Evolutionary conservation across 1,284 basidiomycete species (phyloP).

Genomic region (Retiboletus flavoniger): DNA sequence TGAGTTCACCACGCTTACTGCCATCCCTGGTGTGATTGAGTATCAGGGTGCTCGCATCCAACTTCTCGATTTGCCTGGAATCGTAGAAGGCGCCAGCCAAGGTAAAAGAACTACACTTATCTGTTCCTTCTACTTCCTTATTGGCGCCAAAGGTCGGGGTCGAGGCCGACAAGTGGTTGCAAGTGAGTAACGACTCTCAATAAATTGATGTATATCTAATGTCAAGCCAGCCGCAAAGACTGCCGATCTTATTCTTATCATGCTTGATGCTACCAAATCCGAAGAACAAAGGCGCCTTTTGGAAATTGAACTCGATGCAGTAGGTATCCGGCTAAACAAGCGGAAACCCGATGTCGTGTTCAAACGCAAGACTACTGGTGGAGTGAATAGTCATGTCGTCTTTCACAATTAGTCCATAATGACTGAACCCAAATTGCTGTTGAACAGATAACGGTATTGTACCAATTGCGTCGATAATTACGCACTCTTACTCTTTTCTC

Average conservation of each 20-base stretch:
- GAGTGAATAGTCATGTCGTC: conserved; percentile 53
- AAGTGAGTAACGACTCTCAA: conserved; percentile 42
- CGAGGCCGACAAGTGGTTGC: conserved; percentile 95
- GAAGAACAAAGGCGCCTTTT: conserved; percentile 87
- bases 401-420: not conserved
- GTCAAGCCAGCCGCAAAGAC: conserved; percentile 78
- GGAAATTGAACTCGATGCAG: conserved; percentile 93
- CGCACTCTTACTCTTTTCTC: conserved; percentile 2
- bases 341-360: conserved; percentile 84
- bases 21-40: conserved; percentile 93
- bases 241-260: conserved; percentile 91
- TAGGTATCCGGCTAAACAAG: conserved; percentile 94
- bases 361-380: conserved; percentile 86
- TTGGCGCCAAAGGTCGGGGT: conserved; percentile 64
- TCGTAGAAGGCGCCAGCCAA: conserved; percentile 95
- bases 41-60: conserved; percentile 93
- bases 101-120: conserved; percentile 36
- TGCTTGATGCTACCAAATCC: conserved; percentile 96
- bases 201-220: conserved; percentile 3
- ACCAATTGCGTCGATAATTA: not conserved
- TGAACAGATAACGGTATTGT: conserved; percentile 31
- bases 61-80: conserved; percentile 94
- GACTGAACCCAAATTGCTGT: not conserved
- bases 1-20: conserved; percentile 94
- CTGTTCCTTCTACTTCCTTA: not conserved